Conservation (phyloP, 805 yeast genomes). For the Spathaspora sp. region DNA sequence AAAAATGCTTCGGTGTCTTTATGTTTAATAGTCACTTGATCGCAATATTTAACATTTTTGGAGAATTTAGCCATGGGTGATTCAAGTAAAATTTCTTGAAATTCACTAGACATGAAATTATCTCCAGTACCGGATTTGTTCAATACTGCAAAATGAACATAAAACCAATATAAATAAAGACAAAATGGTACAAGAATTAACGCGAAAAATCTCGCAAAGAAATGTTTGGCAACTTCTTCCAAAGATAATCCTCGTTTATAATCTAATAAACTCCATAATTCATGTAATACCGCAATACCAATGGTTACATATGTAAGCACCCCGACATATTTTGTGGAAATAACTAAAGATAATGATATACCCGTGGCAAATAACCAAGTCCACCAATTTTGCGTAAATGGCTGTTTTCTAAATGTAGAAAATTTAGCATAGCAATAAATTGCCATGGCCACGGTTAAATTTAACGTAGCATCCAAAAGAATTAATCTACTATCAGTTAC, state of each 20-base stretch:
- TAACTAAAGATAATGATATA: constrained; percentile 80
- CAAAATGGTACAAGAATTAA: constrained; percentile 77
- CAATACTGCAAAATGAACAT: constrained; percentile 80
- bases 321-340: constrained; percentile 95
- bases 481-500: constrained; percentile 87
- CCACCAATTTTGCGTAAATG: constrained; percentile 80
- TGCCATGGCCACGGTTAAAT: constrained; percentile 78
- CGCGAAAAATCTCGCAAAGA: constrained; percentile 65
- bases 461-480: constrained; percentile 84
- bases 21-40: constrained; percentile 73
- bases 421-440: constrained; percentile 77
- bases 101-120: constrained; percentile 87
- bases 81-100: constrained; percentile 89
- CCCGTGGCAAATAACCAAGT: constrained; percentile 85
- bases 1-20: constrained; percentile 73
- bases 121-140: constrained; percentile 94
- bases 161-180: constrained; percentile 86
- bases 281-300: constrained; percentile 82
- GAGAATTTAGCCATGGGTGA: constrained; percentile 71
- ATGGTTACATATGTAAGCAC: constrained; percentile 83
- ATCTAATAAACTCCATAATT: constrained; percentile 86
- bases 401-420: constrained; percentile 56
- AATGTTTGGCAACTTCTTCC: constrained; percentile 59
- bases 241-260: constrained; percentile 60
- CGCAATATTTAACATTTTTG: constrained; percentile 70